Conservation (phyloP, 2,329 filamentous ascomycete genomes). For the Phialemoniopsis sp. region DNA sequence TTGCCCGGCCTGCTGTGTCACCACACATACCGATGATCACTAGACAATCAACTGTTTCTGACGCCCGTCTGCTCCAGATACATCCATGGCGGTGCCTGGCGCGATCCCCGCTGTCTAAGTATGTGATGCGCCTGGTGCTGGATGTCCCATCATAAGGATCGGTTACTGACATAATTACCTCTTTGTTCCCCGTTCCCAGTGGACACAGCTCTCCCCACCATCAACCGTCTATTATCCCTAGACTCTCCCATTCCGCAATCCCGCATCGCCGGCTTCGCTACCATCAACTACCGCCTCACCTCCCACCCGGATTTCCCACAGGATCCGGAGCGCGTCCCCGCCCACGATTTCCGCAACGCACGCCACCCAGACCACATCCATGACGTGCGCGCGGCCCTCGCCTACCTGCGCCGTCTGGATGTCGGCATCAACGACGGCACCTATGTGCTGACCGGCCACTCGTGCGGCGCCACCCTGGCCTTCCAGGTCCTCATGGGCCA, state of each 20-base stretch:
- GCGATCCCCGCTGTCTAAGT: constrained; percentile 40
- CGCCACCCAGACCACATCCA: constrained; percentile 56
- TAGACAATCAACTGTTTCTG: no score
- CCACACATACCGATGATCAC: no score
- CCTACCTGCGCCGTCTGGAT: constrained; percentile 41
- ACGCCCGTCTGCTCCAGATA: constrained; percentile 20
- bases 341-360: constrained; percentile 32
- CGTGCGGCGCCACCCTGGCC: constrained; percentile 59
- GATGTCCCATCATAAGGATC: no score
- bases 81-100: constrained; percentile 62
- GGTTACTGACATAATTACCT: no score
- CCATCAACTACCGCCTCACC: constrained; percentile 61
- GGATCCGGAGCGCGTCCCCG: constrained; percentile 30
- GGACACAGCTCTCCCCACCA: constrained; percentile 36
- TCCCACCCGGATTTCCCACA: constrained; percentile 42
- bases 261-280: constrained; percentile 57
- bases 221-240: constrained; percentile 6
- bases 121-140: no score
- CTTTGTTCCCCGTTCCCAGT: constrained; percentile 12
- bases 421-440: constrained; percentile 16
- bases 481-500: constrained; percentile 53
- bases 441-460: constrained; percentile 59
- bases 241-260: constrained; percentile 7
- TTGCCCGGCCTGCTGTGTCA: background rate
- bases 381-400: constrained; percentile 50